These are phyloP conservation scores for Rhododendron kiyosumense DNA, from an alignment of 148 eudicot genomes.

Conservation along the genomic window DNA sequence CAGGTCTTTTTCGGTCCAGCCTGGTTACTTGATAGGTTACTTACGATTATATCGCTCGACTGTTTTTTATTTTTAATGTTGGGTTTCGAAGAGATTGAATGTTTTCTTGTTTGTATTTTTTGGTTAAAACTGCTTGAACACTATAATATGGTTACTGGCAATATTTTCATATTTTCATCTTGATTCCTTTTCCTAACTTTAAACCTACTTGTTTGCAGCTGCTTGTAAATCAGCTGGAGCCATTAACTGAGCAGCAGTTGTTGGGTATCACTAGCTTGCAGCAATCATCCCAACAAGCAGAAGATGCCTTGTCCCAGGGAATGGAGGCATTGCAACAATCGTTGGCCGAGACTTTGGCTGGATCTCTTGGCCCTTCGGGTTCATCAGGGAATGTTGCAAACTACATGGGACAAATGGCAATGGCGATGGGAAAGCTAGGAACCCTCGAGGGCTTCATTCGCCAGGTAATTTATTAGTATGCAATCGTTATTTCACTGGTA, in stretches of 20 bases:
- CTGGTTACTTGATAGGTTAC: neutral
- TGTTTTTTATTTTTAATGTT: neutral
- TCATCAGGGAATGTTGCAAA: constrained; percentile 41
- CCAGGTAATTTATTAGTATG: constrained; percentile 21
- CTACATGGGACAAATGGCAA: constrained; percentile 47
- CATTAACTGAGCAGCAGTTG: constrained; percentile 41
- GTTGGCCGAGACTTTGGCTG: constrained; percentile 40
- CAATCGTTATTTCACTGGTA: neutral
- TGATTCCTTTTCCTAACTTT: neutral
- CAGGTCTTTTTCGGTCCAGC: too few species aligned
- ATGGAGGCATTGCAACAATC: constrained; percentile 47
- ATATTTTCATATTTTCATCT: neutral
- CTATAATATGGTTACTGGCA: neutral
- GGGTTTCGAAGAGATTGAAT: neutral
- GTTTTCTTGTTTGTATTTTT: neutral
- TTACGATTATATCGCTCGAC: neutral
- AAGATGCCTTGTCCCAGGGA: constrained; percentile 42
- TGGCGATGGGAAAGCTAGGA: constrained; percentile 48
- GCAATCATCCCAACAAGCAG: constrained; percentile 43
- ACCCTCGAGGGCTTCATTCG: constrained; percentile 42
- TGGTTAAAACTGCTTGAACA: neutral
- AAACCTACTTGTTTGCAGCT: constrained; percentile 19
- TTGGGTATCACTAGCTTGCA: constrained; percentile 35
- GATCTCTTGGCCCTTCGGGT: constrained; percentile 35
- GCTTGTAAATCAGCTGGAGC: constrained; percentile 34